Conservation (phyloP, 352 stramenopile species). For the Phytopythium oedochilum region DNA sequence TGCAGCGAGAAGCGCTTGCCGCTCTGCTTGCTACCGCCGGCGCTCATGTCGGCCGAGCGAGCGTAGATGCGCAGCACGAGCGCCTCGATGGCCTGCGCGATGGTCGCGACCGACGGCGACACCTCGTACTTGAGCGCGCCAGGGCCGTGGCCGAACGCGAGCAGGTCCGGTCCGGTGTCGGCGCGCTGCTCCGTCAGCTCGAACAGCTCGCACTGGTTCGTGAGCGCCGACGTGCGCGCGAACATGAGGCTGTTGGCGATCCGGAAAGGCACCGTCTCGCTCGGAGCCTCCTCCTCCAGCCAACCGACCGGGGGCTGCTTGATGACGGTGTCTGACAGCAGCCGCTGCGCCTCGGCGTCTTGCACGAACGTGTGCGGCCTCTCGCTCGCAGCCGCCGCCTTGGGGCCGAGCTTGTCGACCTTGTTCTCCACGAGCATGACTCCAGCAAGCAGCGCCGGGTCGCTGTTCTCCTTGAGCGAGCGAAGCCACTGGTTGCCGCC, state of each 20-base stretch:
- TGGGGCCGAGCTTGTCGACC: constrained; percentile 41
- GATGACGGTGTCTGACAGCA: constrained; percentile 41
- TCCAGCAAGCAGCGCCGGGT: constrained; percentile 41
- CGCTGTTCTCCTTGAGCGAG: constrained; percentile 58
- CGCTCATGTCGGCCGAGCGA: constrained; percentile 55
- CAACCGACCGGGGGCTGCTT: constrained; percentile 43
- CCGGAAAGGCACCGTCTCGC: constrained; percentile 43
- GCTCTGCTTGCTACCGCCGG: constrained; percentile 40
- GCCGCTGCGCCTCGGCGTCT: constrained; percentile 39
- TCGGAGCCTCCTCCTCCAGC: constrained; percentile 38
- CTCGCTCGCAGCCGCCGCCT: constrained; percentile 14
- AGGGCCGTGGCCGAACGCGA: constrained; percentile 22
- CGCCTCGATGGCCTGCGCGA: constrained; percentile 55
- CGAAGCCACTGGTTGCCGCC: constrained; percentile 54
- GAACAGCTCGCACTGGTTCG: constrained; percentile 52
- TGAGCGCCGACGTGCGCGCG: constrained; percentile 49
- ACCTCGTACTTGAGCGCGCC: constrained; percentile 42
- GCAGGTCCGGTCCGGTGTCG: constrained; percentile 16
- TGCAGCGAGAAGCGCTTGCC: constrained; percentile 38
- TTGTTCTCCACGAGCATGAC: constrained; percentile 80
- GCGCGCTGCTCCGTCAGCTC: constrained; percentile 47
- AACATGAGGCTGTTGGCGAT: constrained; percentile 70
- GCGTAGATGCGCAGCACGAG: constrained; percentile 64
- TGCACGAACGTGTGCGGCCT: constrained; percentile 37
- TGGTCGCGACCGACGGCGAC: constrained; percentile 28